Evolutionary conservation across 2,329 filamentous ascomycete species (phyloP).

Genomic region (Alternaria hordeiaustralica): DNA sequence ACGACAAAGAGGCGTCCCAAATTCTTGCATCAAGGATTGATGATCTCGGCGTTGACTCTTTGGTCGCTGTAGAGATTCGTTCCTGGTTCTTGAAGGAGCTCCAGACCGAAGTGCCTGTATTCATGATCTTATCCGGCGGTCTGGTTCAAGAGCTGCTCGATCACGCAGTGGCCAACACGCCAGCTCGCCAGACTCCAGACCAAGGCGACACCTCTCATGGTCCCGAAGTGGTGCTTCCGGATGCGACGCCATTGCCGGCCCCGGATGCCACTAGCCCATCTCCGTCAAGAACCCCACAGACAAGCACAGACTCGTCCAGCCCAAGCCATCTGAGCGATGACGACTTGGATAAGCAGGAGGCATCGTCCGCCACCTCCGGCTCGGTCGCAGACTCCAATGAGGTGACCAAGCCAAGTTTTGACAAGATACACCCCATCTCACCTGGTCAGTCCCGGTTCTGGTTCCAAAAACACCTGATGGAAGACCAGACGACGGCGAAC

Average conservation of each 20-base stretch:
- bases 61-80: constrained; percentile 51
- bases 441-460: constrained; percentile 53
- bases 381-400: neutral
- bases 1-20: neutral
- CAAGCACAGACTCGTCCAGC: neutral
- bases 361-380: constrained; percentile 4
- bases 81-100: constrained; percentile 59
- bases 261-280: neutral
- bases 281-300: neutral
- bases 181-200: neutral
- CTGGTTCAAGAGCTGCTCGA: constrained; percentile 10
- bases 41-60: constrained; percentile 48
- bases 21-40: constrained; percentile 2
- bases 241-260: neutral
- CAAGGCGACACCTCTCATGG: too few relatives aligned
- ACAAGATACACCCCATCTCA: constrained; percentile 42
- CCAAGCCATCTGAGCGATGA: constrained; percentile 6
- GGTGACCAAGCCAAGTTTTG: neutral
- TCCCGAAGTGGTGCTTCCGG: neutral
- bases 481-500: constrained; percentile 53
- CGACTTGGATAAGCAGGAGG: constrained; percentile 3
- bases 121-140: constrained; percentile 53
- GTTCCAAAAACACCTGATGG: constrained; percentile 44
- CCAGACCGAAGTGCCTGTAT: constrained; percentile 54
- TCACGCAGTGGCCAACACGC: constrained; percentile 1